Base-by-base conservation (phyloP, 106 monocot genomes). In the Agapanthus africanus region DNA sequence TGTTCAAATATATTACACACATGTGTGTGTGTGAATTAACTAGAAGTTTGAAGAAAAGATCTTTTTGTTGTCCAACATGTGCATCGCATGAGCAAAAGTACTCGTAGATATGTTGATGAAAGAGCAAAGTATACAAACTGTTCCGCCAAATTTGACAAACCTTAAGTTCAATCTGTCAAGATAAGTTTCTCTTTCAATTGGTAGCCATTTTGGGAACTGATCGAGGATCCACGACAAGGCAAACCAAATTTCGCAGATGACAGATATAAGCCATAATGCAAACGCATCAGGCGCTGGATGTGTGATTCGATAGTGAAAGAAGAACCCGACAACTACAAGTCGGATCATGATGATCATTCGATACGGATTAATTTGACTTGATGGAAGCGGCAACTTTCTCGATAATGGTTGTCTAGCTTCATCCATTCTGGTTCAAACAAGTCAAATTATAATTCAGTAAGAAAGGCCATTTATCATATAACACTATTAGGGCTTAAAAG, bases 191-290 rank as follows among this genome's bases (percentile, higher is more conserved):
- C 81, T 67, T 62, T 82, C 72, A 37, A 82, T 72, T 40, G 82
- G 77, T 59, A 73, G 40, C 82, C 82, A 82, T 34, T 82, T 82
- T 6, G 82, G 82, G 46, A 82, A 77, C 40, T 82, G 82, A 70
- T 82, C 82, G 19, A 82, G 77, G 70, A 77, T 77, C 82, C 82
- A 82, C 38, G 82, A 82, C 34, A 73, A 26, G 39, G 77, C 82
- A 70, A 82, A 77, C 77, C 77, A 77, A 40, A 77, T 81, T 54
- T 82, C 82, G 70, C 82, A 82, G 30, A 77, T 82, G 30, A 82
- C 82, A 28, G 82, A 82, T 37, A 73, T 46, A 23, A 82, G 76
- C 82, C 82, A 82, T 47, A 82, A 56, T n/a, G 77, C 69, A 59
- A 65, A 82, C 6, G 82, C 82, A 77, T 81, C 68, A 31, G 39